Conservation (phyloP, 257 asterid species). For the Marsdenia floribunda region DNA sequence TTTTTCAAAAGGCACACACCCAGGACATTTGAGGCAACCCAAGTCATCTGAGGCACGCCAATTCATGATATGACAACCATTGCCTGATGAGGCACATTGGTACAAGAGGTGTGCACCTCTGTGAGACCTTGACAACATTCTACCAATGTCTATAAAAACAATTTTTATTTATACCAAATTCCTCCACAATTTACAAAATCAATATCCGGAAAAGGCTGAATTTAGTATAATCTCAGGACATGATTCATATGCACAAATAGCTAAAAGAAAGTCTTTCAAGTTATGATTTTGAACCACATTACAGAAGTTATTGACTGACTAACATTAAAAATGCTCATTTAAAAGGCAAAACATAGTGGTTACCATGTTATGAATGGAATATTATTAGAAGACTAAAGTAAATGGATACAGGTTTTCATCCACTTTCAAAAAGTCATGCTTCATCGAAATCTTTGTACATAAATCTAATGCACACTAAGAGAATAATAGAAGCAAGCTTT, state of each 20-base stretch:
- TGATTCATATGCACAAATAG: background rate
- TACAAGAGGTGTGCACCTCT: no score
- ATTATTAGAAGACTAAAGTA: background rate
- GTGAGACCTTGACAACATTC: no score
- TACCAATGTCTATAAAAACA: background rate
- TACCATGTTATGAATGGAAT: background rate
- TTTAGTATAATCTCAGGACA: background rate
- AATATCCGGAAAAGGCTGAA: background rate
- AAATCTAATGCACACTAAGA: background rate
- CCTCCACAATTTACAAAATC: background rate
- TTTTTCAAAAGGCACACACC: no score
- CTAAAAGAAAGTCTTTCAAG: background rate
- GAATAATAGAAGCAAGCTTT: background rate
- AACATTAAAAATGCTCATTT: background rate
- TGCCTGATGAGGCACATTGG: no score
- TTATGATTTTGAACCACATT: background rate
- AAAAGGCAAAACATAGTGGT: background rate
- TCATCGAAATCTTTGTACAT: background rate
- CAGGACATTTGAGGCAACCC: no score
- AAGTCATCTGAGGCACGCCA: no score
- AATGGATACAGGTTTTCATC: background rate
- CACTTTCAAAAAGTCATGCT: background rate
- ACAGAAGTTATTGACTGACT: background rate
- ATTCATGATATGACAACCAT: no score
- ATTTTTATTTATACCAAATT: background rate